Base-by-base conservation (phyloP, 441 rosid species). In the Rhodomyrtus psidioides region DNA sequence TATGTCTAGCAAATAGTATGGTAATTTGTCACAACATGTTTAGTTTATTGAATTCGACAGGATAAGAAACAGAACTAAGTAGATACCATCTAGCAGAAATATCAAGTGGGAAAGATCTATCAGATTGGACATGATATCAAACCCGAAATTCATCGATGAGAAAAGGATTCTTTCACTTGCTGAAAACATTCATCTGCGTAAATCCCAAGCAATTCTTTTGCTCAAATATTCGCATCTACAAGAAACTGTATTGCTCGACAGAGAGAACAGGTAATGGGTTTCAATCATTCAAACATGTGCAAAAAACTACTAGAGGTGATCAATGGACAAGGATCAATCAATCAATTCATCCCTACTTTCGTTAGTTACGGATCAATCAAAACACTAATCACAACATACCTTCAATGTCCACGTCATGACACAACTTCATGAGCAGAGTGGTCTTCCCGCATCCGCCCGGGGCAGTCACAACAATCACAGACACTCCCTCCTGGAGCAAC, bases 381-480 rank as follows among this genome's bases (percentile, higher is more conserved):
- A 28, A 51, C 9, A 28, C 8, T 60, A 16, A 60, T 16, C 14
- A 14, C 55, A 2, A 26, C 23, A 30, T 86, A 86, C 88, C 76
- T 83, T 86, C 24, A 81, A 86, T 58, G 16, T 49, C 83, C 26
- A 1, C 13, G 26, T 86, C 88, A 30, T 83, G 84, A 53, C 88
- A 86, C 81, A 83, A 62, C 9, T 49, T 83, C 62, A 21, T 26
- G 14, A 65, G 83, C 55, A 86, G 84, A 14, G 88, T 86, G n/a
- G 88, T 86, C 76, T 86, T 86, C 15, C 88, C 88, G 0, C 83
- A 83, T 7, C 88, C 88, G 0, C 81, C 49, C 2, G 15, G 85
- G 8, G 9, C 84, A 1, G 86, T 54, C 42, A 83, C 51, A 24
- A 86, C 55, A 28, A 0, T 75, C 58, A 75, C 13, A 55, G 76